phyloP scores from a whole-genome alignment of 805 yeast genomes.

The Saturnispora mendoncae region DNA sequence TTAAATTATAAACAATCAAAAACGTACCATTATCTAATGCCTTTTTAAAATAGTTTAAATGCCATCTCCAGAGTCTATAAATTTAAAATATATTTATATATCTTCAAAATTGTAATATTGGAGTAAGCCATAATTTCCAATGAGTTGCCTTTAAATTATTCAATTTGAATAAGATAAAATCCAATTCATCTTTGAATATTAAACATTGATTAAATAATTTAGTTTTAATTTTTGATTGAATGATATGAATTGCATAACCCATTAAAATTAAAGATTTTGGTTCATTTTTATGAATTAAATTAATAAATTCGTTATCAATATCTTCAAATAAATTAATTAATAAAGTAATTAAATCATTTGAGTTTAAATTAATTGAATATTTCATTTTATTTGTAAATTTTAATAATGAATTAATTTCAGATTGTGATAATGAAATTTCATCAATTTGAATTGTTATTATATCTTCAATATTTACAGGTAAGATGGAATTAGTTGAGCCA shows the following conservation, averaged over 20 bases:
- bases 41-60: too few species aligned
- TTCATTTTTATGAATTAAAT: conserved; percentile 1
- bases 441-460: neutral
- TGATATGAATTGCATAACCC: conserved; percentile 1
- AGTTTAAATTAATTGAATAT: neutral
- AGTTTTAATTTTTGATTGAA: neutral
- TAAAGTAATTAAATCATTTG: neutral
- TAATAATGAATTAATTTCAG: neutral
- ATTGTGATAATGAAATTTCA: neutral
- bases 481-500: neutral
- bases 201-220: neutral
- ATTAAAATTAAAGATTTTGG: conserved; percentile 3
- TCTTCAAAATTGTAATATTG: neutral
- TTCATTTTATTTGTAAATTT: neutral
- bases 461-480: neutral
- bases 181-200: conserved; percentile 1
- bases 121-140: conserved; percentile 3
- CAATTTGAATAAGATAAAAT: conserved; percentile 3
- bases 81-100: too few species aligned
- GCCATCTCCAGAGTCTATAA: too few species aligned
- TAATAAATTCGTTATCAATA: neutral
- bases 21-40: too few species aligned
- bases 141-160: neutral
- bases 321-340: neutral
- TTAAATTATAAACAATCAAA: too few species aligned